Percentiles rank a stretch among this genome's conserved stretches.
Evolutionary conservation across 176 grass and related monocot species (phyloP).

Genomic region (Rhynchospora breviuscula): DNA sequence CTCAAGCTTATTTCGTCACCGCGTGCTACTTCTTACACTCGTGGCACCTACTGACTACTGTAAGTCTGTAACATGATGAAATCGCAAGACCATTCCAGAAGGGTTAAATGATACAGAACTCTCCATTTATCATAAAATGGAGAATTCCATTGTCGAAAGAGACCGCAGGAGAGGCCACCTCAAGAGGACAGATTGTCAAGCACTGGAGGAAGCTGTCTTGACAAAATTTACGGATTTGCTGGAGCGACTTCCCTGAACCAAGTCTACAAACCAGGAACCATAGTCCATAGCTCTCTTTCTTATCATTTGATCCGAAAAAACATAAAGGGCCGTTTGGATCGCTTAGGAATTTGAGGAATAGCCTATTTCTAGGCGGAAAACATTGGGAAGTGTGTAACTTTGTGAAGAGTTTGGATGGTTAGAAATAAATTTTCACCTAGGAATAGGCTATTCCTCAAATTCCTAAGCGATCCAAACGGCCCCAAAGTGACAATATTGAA

Average conservation of each 20-base stretch:
- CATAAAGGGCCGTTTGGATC: background rate
- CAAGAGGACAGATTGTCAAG: background rate
- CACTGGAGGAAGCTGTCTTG: background rate
- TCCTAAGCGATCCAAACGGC: background rate
- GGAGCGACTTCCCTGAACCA: background rate
- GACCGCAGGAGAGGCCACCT: background rate
- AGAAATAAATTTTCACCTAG: too few relatives aligned
- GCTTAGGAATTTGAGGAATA: too few relatives aligned
- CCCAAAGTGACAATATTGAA: too few relatives aligned
- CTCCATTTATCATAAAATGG: background rate
- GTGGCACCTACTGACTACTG: background rate
- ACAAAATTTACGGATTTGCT: background rate
- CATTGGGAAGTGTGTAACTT: too few relatives aligned
- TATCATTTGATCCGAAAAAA: background rate
- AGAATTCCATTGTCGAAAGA: background rate
- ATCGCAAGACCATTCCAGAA: background rate
- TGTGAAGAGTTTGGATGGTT: too few relatives aligned
- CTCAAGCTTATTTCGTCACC: background rate
- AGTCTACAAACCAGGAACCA: background rate
- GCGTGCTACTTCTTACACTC: background rate
- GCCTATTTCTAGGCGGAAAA: too few relatives aligned
- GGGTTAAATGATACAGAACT: background rate
- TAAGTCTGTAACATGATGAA: background rate
- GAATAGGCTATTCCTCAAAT: too few relatives aligned
- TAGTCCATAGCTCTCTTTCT: background rate